These are phyloP conservation scores for Pyrenula massariospora DNA, from an alignment of 495 filamentous ascomycete species.

Conservation along the genomic window DNA sequence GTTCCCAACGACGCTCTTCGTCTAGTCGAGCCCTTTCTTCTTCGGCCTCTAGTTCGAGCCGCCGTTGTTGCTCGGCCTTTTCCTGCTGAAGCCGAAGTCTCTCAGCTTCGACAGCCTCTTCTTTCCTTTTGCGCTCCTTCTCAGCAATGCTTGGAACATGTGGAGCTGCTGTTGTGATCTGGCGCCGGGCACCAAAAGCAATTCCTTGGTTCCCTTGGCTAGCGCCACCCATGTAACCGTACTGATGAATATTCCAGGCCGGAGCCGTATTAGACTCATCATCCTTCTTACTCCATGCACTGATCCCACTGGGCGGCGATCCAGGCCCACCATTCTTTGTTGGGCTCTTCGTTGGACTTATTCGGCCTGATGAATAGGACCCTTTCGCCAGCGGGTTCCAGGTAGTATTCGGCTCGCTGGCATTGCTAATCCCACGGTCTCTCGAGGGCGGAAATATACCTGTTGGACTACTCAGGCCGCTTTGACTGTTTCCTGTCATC, in stretches of 20 bases:
- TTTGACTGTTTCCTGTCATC: constrained; percentile 45
- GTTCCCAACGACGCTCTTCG: constrained; percentile 71
- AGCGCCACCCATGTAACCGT: constrained; percentile 96
- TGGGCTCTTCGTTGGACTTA: constrained; percentile 38
- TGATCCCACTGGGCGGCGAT: constrained; percentile 43
- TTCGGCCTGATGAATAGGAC: constrained; percentile 11
- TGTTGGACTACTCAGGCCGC: constrained; percentile 7
- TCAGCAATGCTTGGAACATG: constrained; percentile 62
- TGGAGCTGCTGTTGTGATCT: constrained; percentile 79
- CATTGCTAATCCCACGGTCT: constrained; percentile 52
- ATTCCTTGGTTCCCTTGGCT: constrained; percentile 93
- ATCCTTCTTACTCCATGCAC: constrained; percentile 80
- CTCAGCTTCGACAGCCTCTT: constrained; percentile 45
- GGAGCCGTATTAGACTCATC: constrained; percentile 74
- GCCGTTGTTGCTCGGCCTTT: constrained; percentile 50
- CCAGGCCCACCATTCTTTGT: constrained; percentile 32
- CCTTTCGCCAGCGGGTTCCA: constrained; percentile 34
- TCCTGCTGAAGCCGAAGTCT: constrained; percentile 47
- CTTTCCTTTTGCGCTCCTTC: constrained; percentile 48
- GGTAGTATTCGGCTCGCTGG: constrained; percentile 45
- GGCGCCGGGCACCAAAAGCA: constrained; percentile 77
- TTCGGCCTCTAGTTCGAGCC: constrained; percentile 52
- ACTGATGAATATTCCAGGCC: constrained; percentile 98
- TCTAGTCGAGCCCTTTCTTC: constrained; percentile 55
- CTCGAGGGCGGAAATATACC: constrained; percentile 26